phyloP scores from a whole-genome alignment of 2,329 filamentous ascomycete genomes.

The Ustulina deusta region DNA sequence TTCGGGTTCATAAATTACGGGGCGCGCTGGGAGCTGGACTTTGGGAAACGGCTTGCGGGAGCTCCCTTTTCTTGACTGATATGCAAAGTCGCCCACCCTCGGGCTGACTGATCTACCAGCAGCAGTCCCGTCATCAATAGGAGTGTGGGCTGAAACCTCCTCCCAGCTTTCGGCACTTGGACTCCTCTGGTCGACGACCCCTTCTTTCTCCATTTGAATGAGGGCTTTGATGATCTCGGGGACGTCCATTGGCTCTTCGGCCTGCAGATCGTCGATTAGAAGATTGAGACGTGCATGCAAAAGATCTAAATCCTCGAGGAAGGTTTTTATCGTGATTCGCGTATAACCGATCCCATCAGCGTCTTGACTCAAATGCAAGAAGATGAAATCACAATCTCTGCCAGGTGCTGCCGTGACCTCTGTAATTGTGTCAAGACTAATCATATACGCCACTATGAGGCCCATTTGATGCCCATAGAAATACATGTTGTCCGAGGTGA shows the following conservation, averaged over 20 bases:
- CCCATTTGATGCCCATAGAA: conserved; percentile 98
- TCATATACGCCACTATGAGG: conserved; percentile 83
- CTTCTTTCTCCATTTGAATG: conserved; percentile 77
- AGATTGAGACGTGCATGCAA: conserved; percentile 87
- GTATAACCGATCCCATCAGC: conserved; percentile 73
- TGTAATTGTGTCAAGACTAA: conserved; percentile 79
- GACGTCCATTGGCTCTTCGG: conserved; percentile 75
- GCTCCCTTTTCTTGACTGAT: conserved; percentile 53
- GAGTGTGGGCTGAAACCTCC: conserved; percentile 73
- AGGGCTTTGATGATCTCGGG: conserved; percentile 78
- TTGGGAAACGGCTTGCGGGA: conserved; percentile 67
- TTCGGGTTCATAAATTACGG: conserved; percentile 85
- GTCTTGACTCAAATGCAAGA: conserved; percentile 78
- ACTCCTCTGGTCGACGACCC: conserved; percentile 67
- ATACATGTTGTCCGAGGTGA: conserved; percentile 88
- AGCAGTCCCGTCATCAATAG: conserved; percentile 69
- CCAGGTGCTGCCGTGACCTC: conserved; percentile 93
- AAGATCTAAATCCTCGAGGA: conserved; percentile 86
- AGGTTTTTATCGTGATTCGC: conserved; percentile 89
- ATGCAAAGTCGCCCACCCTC: conserved; percentile 52
- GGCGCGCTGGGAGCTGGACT: conserved; percentile 83
- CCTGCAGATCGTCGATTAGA: conserved; percentile 82
- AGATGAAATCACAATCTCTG: conserved; percentile 92
- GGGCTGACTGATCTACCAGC: conserved; percentile 55
- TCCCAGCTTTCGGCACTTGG: conserved; percentile 93